These are phyloP conservation scores for Fusarium nygamai DNA, from an alignment of 2,329 filamentous ascomycete species.

Conservation along the genomic window DNA sequence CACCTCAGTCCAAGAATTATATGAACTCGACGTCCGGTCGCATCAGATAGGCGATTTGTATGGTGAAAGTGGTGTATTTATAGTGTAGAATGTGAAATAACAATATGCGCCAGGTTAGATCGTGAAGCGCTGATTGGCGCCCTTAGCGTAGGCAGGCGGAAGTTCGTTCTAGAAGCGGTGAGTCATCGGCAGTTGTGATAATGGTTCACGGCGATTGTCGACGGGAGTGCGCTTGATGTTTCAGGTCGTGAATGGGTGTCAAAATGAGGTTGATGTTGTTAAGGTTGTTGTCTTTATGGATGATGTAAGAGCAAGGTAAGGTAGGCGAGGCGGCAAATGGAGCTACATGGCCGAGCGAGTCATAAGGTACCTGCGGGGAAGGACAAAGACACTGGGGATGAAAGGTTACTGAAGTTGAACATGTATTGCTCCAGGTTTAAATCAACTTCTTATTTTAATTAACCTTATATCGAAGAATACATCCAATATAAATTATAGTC, in stretches of 20 bases:
- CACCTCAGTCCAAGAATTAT: background rate
- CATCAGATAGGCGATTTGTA: conserved; percentile 8
- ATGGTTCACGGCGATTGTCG: conserved; percentile 5
- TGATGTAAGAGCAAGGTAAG: conserved; percentile 31
- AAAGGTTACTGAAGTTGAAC: background rate
- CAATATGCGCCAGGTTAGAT: conserved; percentile 1
- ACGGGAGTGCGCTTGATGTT: background rate
- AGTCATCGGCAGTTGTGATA: conserved; percentile 19
- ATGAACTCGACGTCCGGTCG: background rate
- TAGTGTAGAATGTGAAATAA: conserved; percentile 6
- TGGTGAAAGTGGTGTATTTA: conserved; percentile 5
- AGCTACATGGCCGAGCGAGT: background rate
- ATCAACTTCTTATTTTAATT: background rate
- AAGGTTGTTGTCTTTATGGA: conserved; percentile 20
- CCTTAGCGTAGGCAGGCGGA: background rate
- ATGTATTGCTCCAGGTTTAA: too few relatives aligned
- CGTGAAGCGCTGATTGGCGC: conserved; percentile 10
- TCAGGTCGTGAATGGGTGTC: conserved; percentile 7
- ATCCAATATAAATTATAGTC: too few relatives aligned
- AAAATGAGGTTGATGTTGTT: conserved; percentile 2
- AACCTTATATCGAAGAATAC: too few relatives aligned
- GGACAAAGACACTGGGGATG: background rate
- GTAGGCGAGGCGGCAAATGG: conserved; percentile 7
- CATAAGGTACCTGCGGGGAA: background rate
- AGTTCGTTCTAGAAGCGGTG: background rate